phyloP scores from a whole-genome alignment of 805 yeast genomes.

The Yamadazyma takamatsuzukensis region DNA sequence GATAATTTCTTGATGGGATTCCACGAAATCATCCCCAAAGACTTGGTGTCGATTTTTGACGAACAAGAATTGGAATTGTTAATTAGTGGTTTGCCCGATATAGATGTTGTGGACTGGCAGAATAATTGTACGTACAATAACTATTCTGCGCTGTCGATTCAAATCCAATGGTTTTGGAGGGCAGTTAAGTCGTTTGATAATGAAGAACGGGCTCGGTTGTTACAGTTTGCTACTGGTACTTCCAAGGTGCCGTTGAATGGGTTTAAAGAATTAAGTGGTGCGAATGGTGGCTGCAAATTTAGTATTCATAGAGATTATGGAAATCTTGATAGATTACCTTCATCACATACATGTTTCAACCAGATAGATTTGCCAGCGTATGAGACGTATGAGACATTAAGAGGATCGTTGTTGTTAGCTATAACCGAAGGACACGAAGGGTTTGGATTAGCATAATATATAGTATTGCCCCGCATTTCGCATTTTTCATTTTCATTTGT shows the following conservation, averaged over 20 bases:
- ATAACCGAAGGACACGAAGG: conserved; percentile 95
- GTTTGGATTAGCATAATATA: conserved; percentile 81
- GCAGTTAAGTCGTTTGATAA: conserved; percentile 91
- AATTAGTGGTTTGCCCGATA: conserved; percentile 93
- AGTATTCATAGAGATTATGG: conserved; percentile 90
- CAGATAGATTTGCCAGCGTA: conserved; percentile 93
- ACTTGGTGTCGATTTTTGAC: conserved; percentile 80
- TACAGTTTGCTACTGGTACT: conserved; percentile 97
- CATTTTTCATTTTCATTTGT: too few species aligned
- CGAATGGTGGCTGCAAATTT: conserved; percentile 80
- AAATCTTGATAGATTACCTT: conserved; percentile 78
- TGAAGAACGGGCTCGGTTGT: conserved; percentile 89
- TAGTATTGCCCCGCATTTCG: too few species aligned
- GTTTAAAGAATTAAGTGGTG: conserved; percentile 84
- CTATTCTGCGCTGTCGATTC: conserved; percentile 78
- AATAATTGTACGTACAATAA: conserved; percentile 77
- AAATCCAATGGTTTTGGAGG: conserved; percentile 96
- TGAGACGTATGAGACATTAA: conserved; percentile 78
- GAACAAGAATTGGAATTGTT: conserved; percentile 93
- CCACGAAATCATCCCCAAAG: conserved; percentile 83
- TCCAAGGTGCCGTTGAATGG: conserved; percentile 95
- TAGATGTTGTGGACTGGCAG: conserved; percentile 95
- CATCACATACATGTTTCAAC: conserved; percentile 92
- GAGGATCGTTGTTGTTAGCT: conserved; percentile 78
- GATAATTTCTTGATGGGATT: conserved; percentile 82